These are phyloP conservation scores for Schizothecium vesticola DNA, from an alignment of 495 filamentous ascomycete genomes.

Conservation along the genomic window DNA sequence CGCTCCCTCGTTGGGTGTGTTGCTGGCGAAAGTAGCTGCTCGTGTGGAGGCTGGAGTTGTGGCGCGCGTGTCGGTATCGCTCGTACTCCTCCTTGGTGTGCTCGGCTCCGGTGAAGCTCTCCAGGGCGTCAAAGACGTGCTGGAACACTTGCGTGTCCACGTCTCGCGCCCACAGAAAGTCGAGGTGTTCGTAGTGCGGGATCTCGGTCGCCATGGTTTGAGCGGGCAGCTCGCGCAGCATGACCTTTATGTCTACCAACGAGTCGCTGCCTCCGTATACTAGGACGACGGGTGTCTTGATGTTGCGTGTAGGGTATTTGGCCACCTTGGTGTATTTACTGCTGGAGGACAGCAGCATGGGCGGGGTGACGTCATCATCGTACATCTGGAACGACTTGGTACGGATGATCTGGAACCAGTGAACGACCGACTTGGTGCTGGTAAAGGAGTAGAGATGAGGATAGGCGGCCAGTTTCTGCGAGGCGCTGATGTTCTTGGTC, in stretches of 20 bases:
- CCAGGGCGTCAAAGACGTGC: constrained; percentile 82
- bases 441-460: constrained; percentile 95
- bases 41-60: constrained; percentile 27
- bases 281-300: constrained; percentile 89
- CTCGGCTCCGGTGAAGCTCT: constrained; percentile 53
- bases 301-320: constrained; percentile 92
- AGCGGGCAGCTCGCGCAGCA: constrained; percentile 79
- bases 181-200: constrained; percentile 89
- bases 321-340: constrained; percentile 74
- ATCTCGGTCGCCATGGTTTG: constrained; percentile 81
- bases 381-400: constrained; percentile 96
- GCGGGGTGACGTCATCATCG: constrained; percentile 78
- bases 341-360: constrained; percentile 34
- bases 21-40: constrained; percentile 25
- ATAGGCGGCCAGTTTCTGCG: constrained; percentile 95
- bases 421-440: constrained; percentile 89
- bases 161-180: constrained; percentile 92
- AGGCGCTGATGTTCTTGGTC: constrained; percentile 74
- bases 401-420: constrained; percentile 99
- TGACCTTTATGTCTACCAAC: constrained; percentile 88
- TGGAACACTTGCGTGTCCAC: constrained; percentile 80
- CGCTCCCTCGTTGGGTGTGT: constrained; percentile 17
- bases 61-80: constrained; percentile 37
- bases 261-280: constrained; percentile 92
- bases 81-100: constrained; percentile 50